Percentiles rank a stretch among this genome's conserved stretches.
phyloP scores from a whole-genome alignment of 139 green algal genomes.

The Chloropicon primus region DNA sequence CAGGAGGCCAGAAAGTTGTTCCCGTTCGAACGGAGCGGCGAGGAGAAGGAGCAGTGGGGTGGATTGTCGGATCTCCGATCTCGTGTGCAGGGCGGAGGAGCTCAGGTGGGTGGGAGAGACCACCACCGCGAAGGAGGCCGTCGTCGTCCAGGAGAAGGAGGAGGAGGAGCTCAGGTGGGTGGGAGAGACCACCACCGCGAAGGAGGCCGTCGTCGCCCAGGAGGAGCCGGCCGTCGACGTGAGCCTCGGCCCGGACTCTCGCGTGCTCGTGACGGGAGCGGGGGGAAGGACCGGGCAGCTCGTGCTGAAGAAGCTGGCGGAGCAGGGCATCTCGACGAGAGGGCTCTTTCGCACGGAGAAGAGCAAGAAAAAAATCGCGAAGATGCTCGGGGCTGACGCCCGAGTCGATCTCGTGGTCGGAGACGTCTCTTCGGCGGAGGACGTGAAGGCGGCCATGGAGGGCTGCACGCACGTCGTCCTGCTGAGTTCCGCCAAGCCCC shows the following conservation, averaged over 20 bases:
- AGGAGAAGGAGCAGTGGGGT: too few species aligned
- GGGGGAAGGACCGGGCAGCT: conserved; percentile 48
- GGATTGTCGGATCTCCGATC: too few species aligned
- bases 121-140: too few species aligned
- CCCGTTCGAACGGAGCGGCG: too few species aligned
- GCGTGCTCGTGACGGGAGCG: conserved; percentile 53
- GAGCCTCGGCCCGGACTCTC: neutral
- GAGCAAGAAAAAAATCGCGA: conserved; percentile 20
- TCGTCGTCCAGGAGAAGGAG: too few species aligned
- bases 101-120: too few species aligned
- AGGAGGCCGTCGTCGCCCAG: too few species aligned
- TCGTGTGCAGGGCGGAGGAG: too few species aligned
- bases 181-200: too few species aligned
- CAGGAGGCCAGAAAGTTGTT: too few species aligned
- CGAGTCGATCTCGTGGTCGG: conserved; percentile 23
- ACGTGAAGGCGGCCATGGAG: conserved; percentile 13
- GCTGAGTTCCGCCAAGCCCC: conserved; percentile 28
- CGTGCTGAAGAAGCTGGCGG: conserved; percentile 49
- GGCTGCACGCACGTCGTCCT: conserved; percentile 36
- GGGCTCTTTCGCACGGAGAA: conserved; percentile 40
- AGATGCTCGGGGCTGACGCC: conserved; percentile 12
- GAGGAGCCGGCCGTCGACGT: too few species aligned
- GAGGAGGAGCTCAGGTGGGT: too few species aligned
- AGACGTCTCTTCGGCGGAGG: conserved; percentile 18
- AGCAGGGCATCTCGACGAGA: neutral